Evolutionary conservation across 106 monocot genomes (phyloP).

Genomic region (Agapanthus africanus): DNA sequence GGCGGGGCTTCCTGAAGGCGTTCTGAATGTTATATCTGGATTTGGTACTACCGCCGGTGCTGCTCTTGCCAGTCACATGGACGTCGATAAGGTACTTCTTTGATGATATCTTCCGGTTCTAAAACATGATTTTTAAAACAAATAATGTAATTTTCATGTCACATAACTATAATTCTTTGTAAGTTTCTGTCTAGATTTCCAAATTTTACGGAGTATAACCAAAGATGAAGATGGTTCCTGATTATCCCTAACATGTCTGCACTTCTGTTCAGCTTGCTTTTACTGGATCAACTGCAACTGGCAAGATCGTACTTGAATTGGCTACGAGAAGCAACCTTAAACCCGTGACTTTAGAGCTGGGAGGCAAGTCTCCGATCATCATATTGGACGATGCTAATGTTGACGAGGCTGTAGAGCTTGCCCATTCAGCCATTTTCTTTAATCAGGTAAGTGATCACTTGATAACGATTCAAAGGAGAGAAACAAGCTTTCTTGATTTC

Average conservation of each 20-base stretch:
- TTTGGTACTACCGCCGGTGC: conserved; percentile 70
- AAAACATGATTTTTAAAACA: too few species aligned
- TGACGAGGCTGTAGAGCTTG: conserved; percentile 78
- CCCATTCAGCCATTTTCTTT: conserved; percentile 84
- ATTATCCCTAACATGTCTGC: too few species aligned
- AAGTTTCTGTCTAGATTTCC: too few species aligned
- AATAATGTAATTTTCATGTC: too few species aligned
- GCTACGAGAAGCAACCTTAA: conserved; percentile 92
- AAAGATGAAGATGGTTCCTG: too few species aligned
- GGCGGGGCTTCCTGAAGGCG: conserved; percentile 56
- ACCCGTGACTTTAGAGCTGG: conserved; percentile 75
- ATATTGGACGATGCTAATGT: conserved; percentile 76
- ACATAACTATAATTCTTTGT: too few species aligned
- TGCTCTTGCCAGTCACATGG: too few species aligned
- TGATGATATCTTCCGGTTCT: too few species aligned
- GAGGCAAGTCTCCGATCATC: conserved; percentile 67
- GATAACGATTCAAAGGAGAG: too few species aligned
- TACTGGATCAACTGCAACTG: conserved; percentile 81
- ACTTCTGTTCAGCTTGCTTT: conserved; percentile 98
- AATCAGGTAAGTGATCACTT: too few species aligned
- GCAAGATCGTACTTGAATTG: conserved; percentile 74
- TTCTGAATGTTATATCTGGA: conserved; percentile 55
- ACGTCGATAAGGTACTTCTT: conserved; percentile 75
- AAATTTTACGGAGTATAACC: too few species aligned
- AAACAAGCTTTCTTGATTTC: too few species aligned